Evolutionary conservation across 306 rosid species (phyloP).

Genomic region (Lablab purpureus): DNA sequence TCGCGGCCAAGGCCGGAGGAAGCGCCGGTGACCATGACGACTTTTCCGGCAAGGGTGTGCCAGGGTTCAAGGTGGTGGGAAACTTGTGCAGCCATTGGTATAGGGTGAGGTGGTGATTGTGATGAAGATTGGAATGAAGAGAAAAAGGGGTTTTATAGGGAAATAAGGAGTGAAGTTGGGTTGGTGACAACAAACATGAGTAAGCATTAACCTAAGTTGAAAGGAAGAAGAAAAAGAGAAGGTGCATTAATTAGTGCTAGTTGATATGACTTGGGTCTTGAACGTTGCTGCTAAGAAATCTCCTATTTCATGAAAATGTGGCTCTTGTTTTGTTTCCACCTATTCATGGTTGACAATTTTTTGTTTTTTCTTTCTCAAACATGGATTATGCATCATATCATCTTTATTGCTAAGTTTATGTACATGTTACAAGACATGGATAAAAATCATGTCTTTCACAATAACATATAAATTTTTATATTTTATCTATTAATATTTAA

Average conservation of each 20-base stretch:
- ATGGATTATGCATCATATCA: no score
- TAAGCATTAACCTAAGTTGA: neutral
- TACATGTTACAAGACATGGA: no score
- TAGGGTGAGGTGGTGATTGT: neutral
- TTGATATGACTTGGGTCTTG: no score
- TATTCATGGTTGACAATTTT: no score
- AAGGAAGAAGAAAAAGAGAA: neutral
- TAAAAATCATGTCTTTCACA: no score
- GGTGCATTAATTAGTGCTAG: neutral
- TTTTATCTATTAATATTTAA: no score
- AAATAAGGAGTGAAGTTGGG: neutral
- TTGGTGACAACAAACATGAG: neutral
- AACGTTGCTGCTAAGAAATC: neutral
- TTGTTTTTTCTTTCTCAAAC: no score
- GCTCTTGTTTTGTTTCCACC: no score
- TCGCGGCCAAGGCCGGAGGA: constrained; percentile 83
- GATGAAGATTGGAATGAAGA: neutral
- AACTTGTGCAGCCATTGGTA: constrained; percentile 49
- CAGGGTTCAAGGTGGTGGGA: constrained; percentile 59
- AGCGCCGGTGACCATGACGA: constrained; percentile 87
- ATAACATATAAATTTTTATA: no score
- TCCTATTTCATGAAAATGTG: no score
- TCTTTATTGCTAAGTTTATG: no score
- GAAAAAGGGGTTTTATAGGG: neutral
- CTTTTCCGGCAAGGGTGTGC: constrained; percentile 66